Evolutionary conservation across 2,329 filamentous ascomycete species (phyloP).

Genomic region (Botryotinia calthae): DNA sequence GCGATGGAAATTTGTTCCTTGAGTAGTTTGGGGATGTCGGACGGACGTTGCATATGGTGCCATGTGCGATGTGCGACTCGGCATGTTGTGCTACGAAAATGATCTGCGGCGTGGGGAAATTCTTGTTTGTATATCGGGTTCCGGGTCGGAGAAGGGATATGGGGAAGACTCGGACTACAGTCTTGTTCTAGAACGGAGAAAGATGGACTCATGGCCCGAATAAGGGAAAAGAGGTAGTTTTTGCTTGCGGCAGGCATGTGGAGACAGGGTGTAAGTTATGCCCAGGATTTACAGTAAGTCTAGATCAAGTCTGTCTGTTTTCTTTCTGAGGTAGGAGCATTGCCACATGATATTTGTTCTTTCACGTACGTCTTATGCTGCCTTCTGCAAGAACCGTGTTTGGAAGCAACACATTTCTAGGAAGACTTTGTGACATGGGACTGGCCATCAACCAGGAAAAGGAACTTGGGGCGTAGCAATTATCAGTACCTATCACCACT

Average conservation of each 20-base stretch:
- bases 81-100: conserved; percentile 5
- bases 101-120: neutral
- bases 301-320: neutral
- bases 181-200: neutral
- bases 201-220: no score
- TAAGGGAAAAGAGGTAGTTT: neutral
- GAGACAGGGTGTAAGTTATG: neutral
- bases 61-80: neutral
- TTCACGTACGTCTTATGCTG: neutral
- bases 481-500: neutral
- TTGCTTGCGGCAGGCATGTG: neutral
- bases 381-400: neutral
- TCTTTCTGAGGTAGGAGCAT: neutral
- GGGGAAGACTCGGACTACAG: neutral
- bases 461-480: neutral
- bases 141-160: neutral
- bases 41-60: neutral
- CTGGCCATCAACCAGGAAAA: neutral
- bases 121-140: neutral
- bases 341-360: neutral
- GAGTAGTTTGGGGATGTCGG: neutral
- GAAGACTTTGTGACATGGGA: neutral
- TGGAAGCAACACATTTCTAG: neutral
- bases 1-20: neutral
- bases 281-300: neutral